Base-by-base conservation (phyloP, 306 rosid genomes). In the Acacia crassicarpa region DNA sequence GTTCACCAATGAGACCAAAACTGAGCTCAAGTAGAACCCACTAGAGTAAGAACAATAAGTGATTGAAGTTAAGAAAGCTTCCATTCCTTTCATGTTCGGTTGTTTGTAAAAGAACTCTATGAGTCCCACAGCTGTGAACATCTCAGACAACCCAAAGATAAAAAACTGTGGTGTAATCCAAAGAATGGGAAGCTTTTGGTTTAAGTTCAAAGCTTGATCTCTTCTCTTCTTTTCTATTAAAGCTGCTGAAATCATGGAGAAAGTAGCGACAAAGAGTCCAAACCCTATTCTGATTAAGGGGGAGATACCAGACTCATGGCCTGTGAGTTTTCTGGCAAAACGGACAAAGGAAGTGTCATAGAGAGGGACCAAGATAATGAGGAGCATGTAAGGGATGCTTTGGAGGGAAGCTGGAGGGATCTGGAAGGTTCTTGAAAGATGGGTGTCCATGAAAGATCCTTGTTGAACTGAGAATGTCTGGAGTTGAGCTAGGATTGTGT, bases 341-440 rank as follows among this genome's bases (percentile, higher is more conserved):
- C 97, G 98, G 77, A 95, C 92, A 6, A 95, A 88, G 89, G 91
- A 89, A 33, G 90, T 66, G 65, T 93, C 99, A 8, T 95, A 95
- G 73, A 93, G 84, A 72, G 99, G 99, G 79, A 93, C 94, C 1
- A 89, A 19, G 69, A 91, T 41, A 72, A 95, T 89, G 86, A 95
- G 98, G 82, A 95, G 71, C 22, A 92, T 84, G 90, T 95, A 95
- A 20, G 99, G 98, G 69, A 95, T 93, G 77, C 95, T 35, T 70
- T 95, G 99, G 53, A 95, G 99, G 1, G 98, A 93, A 10, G 99
- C 99, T 0, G 99, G 98, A 14, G 99, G 99, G 79, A 95, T 89
- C 1, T 63, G 85, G 81, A 95, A 93, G 72, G 93, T 89, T 76
- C 85, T 83, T 8, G 89, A 88, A 48, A 95, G 83, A 22, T 79